Percentiles rank a stretch among this genome's conserved stretches.
Evolutionary conservation across 2,329 filamentous ascomycete species (phyloP).

Genomic region (Cladosporium sp.): DNA sequence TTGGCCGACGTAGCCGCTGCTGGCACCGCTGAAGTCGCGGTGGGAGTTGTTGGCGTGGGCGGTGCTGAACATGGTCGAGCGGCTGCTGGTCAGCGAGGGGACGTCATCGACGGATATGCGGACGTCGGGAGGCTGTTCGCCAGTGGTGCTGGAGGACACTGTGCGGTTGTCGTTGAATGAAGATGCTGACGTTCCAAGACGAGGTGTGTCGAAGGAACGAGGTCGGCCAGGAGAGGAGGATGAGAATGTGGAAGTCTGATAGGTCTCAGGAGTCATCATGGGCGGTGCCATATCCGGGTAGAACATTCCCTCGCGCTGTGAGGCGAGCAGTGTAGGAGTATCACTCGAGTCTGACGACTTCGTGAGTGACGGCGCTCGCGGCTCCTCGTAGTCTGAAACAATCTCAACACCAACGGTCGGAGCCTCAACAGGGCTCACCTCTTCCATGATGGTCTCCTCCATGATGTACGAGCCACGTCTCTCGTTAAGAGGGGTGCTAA

Average conservation of each 20-base stretch:
- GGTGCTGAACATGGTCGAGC: slow-evolving; percentile 71
- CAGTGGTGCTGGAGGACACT: slow-evolving; percentile 70
- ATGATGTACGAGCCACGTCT: slow-evolving; percentile 34
- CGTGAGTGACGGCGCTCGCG: slow-evolving; percentile 49
- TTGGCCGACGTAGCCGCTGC: slow-evolving; percentile 28
- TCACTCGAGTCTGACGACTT: slow-evolving; percentile 53
- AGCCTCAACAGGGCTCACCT: slow-evolving; percentile 41
- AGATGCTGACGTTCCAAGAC: slow-evolving; percentile 73
- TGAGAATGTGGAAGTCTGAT: slow-evolving; percentile 53
- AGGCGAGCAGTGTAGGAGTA: slow-evolving; percentile 37
- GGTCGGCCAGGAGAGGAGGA: slow-evolving; percentile 66
- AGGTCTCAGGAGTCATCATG: slow-evolving; percentile 66
- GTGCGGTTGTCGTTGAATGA: slow-evolving; percentile 69
- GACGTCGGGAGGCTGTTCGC: slow-evolving; percentile 70
- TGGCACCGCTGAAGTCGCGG: slow-evolving; percentile 35
- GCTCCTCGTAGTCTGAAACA: slow-evolving; percentile 50
- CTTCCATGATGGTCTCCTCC: slow-evolving; percentile 39
- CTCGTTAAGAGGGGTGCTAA: slow-evolving; percentile 31
- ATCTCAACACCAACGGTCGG: slow-evolving; percentile 44
- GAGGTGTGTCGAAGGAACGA: slow-evolving; percentile 67
- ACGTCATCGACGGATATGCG: slow-evolving; percentile 73
- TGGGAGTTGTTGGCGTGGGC: slow-evolving; percentile 53
- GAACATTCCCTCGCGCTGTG: slow-evolving; percentile 35
- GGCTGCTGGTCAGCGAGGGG: slow-evolving; percentile 72
- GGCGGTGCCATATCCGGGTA: slow-evolving; percentile 25